Evolutionary conservation across 768 basidiomycete species (phyloP), one percentile per base, ranked within the genome.

Genomic region (Gymnopilus junonius): DNA sequence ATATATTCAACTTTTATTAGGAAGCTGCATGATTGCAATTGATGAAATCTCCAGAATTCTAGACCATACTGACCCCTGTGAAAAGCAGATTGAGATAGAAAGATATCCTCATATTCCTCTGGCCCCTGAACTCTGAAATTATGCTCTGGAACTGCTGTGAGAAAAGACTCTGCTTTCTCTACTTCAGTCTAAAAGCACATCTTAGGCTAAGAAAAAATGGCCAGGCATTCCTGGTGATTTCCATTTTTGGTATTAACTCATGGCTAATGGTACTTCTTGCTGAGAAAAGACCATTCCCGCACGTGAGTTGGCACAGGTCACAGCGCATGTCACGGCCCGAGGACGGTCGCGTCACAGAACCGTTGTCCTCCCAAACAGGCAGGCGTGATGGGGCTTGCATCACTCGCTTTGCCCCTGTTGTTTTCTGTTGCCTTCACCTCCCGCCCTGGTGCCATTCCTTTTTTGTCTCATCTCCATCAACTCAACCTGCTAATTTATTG

Each of bases 31-130:
- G 32, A 43, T 67, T 15, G 69, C 65, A 14, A 65, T 68, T 54
- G 63, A 69, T 15, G 61, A 69, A 54, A 66, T 73, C 21, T 60
- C 62, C 3, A 70, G 70, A 3, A 62, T 64, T 32, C 58, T 69
- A 35, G 63, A 69, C n/a, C 71, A 73, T 55, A 64, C 65, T 14
- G 65, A 65, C 8, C 43, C 32, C 5, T 71, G 71, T 35, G 35
- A 27, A 6, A 39, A 35, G 6, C 62, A 58, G 17, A 31, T 62
- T 15, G 53, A 60, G 27, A 71, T 71, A 66, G 59, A 62, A 14
- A 34, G 55, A 15, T 59, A 67, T 32, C 68, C 70, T n/a, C n/a
- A n/a, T n/a, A 62, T 71, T 14, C 66, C 62, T 1, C 61, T 71
- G 3, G 58, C 67, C 39, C 65, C 62, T 8, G 62, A 66, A 20